Evolutionary conservation across 2,329 filamentous ascomycete species (phyloP).

Genomic region (Acarospora socialis): DNA sequence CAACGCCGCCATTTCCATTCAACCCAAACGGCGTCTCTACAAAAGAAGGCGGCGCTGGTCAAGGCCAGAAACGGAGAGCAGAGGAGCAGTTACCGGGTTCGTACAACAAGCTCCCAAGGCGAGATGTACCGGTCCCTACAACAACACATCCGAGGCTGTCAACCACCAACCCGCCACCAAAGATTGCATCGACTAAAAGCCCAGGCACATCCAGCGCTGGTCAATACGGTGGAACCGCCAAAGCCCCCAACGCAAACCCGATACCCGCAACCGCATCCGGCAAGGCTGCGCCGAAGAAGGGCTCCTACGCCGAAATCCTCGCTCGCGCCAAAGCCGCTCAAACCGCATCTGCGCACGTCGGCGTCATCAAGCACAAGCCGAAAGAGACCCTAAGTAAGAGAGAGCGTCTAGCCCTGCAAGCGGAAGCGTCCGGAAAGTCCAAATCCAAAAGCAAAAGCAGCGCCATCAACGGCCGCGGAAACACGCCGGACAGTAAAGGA

Average conservation of each 20-base stretch:
- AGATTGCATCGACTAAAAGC: not conserved
- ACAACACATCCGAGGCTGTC: constrained; percentile 11
- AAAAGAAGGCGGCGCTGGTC: constrained; percentile 13
- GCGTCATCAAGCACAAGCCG: constrained; percentile 44
- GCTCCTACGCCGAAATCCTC: constrained; percentile 46
- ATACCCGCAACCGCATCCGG: constrained; percentile 16
- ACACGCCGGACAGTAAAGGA: constrained; percentile 4
- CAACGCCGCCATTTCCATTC: constrained; percentile 15
- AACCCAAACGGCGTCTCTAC: constrained; percentile 11
- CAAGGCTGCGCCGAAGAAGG: constrained; percentile 38
- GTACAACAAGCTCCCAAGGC: constrained; percentile 15
- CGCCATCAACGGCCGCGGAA: constrained; percentile 7
- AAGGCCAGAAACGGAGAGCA: constrained; percentile 29
- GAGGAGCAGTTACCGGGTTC: constrained; percentile 24
- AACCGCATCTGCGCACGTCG: constrained; percentile 32
- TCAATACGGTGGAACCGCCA: constrained; percentile 11
- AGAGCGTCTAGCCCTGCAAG: constrained; percentile 31
- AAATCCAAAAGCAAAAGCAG: constrained; percentile 26
- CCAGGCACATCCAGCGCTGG: constrained; percentile 5
- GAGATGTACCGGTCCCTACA: too few species aligned
- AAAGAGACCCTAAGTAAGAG: constrained; percentile 41
- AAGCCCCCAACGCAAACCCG: constrained; percentile 1
- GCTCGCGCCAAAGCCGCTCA: constrained; percentile 42
- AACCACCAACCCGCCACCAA: constrained; percentile 1
- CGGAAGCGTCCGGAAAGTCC: constrained; percentile 28